Conservation (phyloP, 768 basidiomycete genomes). For the Lentinula guzmanii region DNA sequence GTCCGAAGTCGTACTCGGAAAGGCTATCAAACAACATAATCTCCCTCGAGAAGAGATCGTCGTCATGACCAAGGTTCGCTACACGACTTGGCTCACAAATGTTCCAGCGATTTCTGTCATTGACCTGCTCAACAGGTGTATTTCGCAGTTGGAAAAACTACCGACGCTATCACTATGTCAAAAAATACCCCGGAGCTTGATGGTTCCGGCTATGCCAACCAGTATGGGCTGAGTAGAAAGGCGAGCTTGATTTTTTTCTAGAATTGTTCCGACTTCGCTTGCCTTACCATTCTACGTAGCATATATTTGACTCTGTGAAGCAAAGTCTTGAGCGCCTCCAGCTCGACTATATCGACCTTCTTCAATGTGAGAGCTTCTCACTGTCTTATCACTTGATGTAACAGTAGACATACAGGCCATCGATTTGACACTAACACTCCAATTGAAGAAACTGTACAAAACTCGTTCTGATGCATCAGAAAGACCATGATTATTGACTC, state of each 20-base stretch:
- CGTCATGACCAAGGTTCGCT: constrained; percentile 63
- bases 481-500: not conserved
- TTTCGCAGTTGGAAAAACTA: constrained; percentile 19
- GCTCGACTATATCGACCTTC: constrained; percentile 48
- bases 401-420: constrained; percentile 15
- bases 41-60: constrained; percentile 74
- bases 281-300: constrained; percentile 18
- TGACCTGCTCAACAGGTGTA: constrained; percentile 28
- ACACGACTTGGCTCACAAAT: not conserved
- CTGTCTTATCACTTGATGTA: too few relatives aligned
- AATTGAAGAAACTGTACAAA: constrained; percentile 20
- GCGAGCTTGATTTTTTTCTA: constrained; percentile 12
- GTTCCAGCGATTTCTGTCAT: not conserved
- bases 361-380: constrained; percentile 29
- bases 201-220: constrained; percentile 15
- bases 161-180: not conserved
- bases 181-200: not conserved
- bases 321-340: constrained; percentile 40
- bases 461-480: not conserved
- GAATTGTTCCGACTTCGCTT: not conserved
- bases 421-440: constrained; percentile 22
- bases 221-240: constrained; percentile 27
- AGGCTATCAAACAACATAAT: constrained; percentile 60
- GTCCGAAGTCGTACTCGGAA: constrained; percentile 64
- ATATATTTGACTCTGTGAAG: constrained; percentile 45